A percentile compares a stretch with the other conserved stretches of the same genome.
Conservation (phyloP, 2,329 filamentous ascomycete species). For the Westerdykella sp. region DNA sequence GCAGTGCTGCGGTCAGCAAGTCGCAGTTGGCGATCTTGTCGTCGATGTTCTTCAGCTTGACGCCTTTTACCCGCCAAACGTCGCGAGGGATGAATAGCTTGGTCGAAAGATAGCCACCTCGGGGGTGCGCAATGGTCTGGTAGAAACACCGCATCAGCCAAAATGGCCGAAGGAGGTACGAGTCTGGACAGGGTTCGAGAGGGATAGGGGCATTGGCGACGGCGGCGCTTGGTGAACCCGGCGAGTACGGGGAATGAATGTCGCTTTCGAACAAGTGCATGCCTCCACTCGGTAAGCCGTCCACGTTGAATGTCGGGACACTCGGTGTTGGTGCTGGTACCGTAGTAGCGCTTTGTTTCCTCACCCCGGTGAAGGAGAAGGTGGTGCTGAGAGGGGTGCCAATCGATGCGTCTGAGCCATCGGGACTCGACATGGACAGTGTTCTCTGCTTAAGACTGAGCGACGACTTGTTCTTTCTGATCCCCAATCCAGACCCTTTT, state of each 20-base stretch:
- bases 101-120: conserved; percentile 85
- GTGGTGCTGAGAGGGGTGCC: conserved; percentile 67
- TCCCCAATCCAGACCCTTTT: conserved; percentile 24
- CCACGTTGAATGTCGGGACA: conserved; percentile 54
- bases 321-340: conserved; percentile 65
- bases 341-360: conserved; percentile 44
- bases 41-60: conserved; percentile 85
- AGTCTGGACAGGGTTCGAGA: conserved; percentile 85
- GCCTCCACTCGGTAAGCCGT: conserved; percentile 57
- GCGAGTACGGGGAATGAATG: conserved; percentile 61
- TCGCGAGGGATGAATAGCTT: conserved; percentile 89
- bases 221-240: conserved; percentile 61
- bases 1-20: conserved; percentile 77
- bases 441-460: conserved; percentile 68
- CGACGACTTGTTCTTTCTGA: conserved; percentile 48
- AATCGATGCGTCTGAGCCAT: conserved; percentile 61
- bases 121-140: conserved; percentile 83
- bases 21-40: conserved; percentile 94
- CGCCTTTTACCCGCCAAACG: conserved; percentile 88
- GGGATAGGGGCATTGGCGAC: conserved; percentile 63
- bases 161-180: conserved; percentile 85
- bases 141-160: conserved; percentile 96
- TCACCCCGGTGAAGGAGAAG: conserved; percentile 49
- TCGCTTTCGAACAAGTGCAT: conserved; percentile 78
- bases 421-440: conserved; percentile 57